phyloP scores from a whole-genome alignment of 202 grass and related monocot species.

The Eragrostis tef region DNA sequence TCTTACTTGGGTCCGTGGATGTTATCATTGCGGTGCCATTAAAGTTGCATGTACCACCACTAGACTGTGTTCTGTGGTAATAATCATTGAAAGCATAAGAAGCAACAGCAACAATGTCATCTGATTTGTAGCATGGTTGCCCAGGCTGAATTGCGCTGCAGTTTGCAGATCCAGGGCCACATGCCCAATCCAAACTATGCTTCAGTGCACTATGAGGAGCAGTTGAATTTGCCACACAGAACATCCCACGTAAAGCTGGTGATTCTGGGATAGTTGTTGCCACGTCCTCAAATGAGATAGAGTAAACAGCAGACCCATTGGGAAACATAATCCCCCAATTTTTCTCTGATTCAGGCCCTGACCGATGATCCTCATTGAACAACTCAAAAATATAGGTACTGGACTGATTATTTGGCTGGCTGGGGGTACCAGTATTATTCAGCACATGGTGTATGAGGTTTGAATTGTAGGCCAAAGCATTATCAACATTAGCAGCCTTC shows the following conservation, averaged over 20 bases:
- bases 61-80: constrained; percentile 91
- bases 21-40: constrained; percentile 86
- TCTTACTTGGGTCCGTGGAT: constrained; percentile 92
- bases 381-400: constrained; percentile 86
- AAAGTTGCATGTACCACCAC: constrained; percentile 91
- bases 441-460: constrained; percentile 89
- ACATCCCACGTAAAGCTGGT: constrained; percentile 62
- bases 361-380: constrained; percentile 85
- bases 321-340: constrained; percentile 90
- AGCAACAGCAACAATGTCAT: constrained; percentile 81
- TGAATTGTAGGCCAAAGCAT: constrained; percentile 93
- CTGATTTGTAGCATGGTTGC: constrained; percentile 74
- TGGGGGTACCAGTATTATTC: constrained; percentile 88
- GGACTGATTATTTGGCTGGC: constrained; percentile 70
- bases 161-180: constrained; percentile 95
- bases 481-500: constrained; percentile 84
- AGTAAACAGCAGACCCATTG: constrained; percentile 70
- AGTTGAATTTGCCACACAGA: constrained; percentile 90
- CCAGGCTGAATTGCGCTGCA: constrained; percentile 90
- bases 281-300: constrained; percentile 70
- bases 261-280: constrained; percentile 57
- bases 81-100: constrained; percentile 97
- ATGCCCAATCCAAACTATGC: constrained; percentile 97
- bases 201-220: constrained; percentile 67
- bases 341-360: constrained; percentile 69